Base-by-base conservation (phyloP, 2,329 filamentous ascomycete species). In the Xenosphaeropsis pyriputrescens region DNA sequence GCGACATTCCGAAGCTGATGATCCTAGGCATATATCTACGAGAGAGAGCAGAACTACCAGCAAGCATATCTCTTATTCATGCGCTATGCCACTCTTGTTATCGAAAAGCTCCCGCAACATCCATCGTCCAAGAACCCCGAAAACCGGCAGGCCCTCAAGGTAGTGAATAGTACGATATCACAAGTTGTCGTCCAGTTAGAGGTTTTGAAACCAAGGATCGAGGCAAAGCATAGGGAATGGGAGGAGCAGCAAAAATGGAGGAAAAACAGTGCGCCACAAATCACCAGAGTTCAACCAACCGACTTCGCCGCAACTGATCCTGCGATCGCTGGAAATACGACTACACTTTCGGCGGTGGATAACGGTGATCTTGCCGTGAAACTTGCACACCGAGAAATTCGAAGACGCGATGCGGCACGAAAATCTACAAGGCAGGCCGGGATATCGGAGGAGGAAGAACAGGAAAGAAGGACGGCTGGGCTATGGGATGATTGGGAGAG, bases 61-160 rank as follows among this genome's bases (percentile, higher is more conserved):
- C 81, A 91, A 53, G 84, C 89, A 4, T 98, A 93, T 57, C 71
- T 95, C 39, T 75, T 96, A 41, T 72, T 93, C n/a, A 85, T 91
- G 55, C 78, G 91, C 48, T 86, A 93, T 60, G 85, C 85, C 8
- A 70, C 79, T 38, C 75, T 98, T n/a, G 73, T 94, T 17, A 64
- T 94, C 18, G 72, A 85, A 6, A 70, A 80, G 38, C 66, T 98
- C 7, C 68, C 73, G 0, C 69, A 64, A 2, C 91, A 96, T 49
- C 86, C 89, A 1, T 75, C 91, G 39, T 74, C 74, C 34, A 79
- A 72, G 47, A 69, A 75, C 6, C 68, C 73, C 8, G 73, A 79
- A 29, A 69, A 70, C 45, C 65, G 65, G 39, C 57, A 59, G 38
- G 63, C 64, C 11, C 52, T 80, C 34, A 60, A 64, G 34, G 61